Conservation (phyloP, 2,329 filamentous ascomycete species). For the Sporothrix pallida region DNA sequence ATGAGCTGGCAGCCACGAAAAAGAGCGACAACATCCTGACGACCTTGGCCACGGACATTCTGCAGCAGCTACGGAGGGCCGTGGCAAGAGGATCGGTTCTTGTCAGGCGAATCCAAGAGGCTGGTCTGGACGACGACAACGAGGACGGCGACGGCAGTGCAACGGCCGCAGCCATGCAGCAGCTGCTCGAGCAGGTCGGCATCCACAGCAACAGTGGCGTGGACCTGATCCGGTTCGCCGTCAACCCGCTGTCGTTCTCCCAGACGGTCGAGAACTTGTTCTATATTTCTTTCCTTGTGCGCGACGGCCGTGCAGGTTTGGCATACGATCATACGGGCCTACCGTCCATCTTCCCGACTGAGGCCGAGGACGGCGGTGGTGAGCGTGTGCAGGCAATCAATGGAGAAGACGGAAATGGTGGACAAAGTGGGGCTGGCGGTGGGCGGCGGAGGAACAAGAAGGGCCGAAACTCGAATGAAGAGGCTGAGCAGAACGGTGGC, state of each 20-base stretch:
- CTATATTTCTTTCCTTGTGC: constrained; percentile 91
- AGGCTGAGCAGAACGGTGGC: constrained; percentile 54
- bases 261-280: constrained; percentile 98
- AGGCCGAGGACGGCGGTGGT: constrained; percentile 14
- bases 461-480: constrained; percentile 45
- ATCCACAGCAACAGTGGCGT: constrained; percentile 73
- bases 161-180: constrained; percentile 24
- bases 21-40: constrained; percentile 72
- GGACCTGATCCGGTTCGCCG: constrained; percentile 81
- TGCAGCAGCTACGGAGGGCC: constrained; percentile 61
- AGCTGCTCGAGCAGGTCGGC: constrained; percentile 64
- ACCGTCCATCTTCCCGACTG: constrained; percentile 59
- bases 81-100: constrained; percentile 55
- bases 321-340: constrained; percentile 73
- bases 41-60: constrained; percentile 73
- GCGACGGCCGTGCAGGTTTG: constrained; percentile 81
- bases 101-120: constrained; percentile 50
- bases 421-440: background rate
- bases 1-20: constrained; percentile 76
- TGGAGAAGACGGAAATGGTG: background rate
- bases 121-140: constrained; percentile 49
- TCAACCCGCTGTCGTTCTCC: constrained; percentile 88
- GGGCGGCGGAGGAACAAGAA: constrained; percentile 33
- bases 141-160: constrained; percentile 50
- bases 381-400: constrained; percentile 20